Conservation (phyloP, 1,284 basidiomycete species). For the Cryptococcus sp. region DNA sequence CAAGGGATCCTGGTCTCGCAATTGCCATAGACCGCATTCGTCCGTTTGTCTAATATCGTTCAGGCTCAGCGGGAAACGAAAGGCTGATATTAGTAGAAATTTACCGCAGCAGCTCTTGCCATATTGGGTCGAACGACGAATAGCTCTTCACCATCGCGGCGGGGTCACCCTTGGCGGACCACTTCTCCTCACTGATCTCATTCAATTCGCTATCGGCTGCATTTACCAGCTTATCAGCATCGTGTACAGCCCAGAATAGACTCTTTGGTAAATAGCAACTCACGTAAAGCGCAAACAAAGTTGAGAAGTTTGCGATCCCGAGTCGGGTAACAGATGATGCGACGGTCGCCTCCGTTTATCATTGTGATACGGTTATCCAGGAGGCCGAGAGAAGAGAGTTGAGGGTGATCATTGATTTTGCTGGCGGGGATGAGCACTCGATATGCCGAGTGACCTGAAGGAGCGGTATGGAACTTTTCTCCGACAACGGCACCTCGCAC, state of each 20-base stretch:
- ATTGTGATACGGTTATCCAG: constrained; percentile 17
- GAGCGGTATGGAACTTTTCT: constrained; percentile 20
- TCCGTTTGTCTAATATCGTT: constrained; percentile 15
- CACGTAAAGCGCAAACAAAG: constrained; percentile 35
- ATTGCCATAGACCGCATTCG: constrained; percentile 40
- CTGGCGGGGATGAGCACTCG: constrained; percentile 29
- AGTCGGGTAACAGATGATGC: constrained; percentile 32
- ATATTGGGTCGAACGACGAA: constrained; percentile 22
- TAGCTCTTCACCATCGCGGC: constrained; percentile 33
- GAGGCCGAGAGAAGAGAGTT: constrained; percentile 17
- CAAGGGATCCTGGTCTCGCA: constrained; percentile 42
- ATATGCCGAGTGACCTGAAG: constrained; percentile 40
- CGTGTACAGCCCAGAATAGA: not conserved
- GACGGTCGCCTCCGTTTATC: constrained; percentile 25
- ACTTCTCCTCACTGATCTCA: constrained; percentile 34
- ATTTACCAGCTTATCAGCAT: constrained; percentile 1
- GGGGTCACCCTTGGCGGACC: constrained; percentile 30
- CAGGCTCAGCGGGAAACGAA: too few relatives aligned
- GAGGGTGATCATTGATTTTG: constrained; percentile 20
- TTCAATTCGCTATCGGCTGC: constrained; percentile 34
- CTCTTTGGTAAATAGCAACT: constrained; percentile 8
- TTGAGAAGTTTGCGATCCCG: constrained; percentile 32
- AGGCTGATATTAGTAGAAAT: too few relatives aligned
- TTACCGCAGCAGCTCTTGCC: constrained; percentile 50
- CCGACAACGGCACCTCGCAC: constrained; percentile 31